Evolutionary conservation across 192 early-diverging fungal genomes (phyloP), one percentile per base, ranked within the genome.

Genomic region (Backusella morwellensis): DNA sequence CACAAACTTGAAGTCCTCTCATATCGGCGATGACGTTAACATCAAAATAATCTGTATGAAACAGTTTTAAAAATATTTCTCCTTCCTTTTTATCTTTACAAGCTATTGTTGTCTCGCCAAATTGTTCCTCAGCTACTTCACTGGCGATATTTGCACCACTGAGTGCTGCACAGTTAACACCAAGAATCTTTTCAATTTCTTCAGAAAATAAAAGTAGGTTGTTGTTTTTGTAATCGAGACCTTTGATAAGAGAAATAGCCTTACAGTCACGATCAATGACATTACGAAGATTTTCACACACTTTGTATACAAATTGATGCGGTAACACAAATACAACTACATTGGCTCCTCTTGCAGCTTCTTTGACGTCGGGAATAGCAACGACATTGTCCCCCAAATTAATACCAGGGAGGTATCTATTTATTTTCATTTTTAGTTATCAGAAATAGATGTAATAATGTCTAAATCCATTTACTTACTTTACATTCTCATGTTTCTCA

Each of bases 291-390:
- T 93, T 83, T 76, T 93, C 88, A 85, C 93, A 95, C 29, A 91
- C 84, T 32, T 88, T 86, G 52, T 86, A 84, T 6, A 99, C 93
- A 82, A 96, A 99, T 92, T 90, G 95, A 82, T 98, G 96, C 36
- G 96, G 96, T 70, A 98, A 88, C 23, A 98, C 96, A 82, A 99
- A 95, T n/a, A 99, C 89, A 17, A 99, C 85, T 66, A 97, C 86
- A 17, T 95, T 96, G 9, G 97, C 95, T 56, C 85, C 95, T 66
- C 88, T 75, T 40, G 91, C 91, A 4, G 95, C 88, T 75, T 94
- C 85, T 11, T 87, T 75, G 8, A 97, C 82, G 79, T 96, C 93
- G 0, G 97, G 88, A 40, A 91, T 87, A 19, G 97, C 97, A 21
- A 91, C 83, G 3, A 98, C 85, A 81, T 96, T 98, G 17, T 86